These are phyloP conservation scores for Stereocaulon alpinum DNA, from an alignment of 495 filamentous ascomycete genomes.

Conservation along the genomic window DNA sequence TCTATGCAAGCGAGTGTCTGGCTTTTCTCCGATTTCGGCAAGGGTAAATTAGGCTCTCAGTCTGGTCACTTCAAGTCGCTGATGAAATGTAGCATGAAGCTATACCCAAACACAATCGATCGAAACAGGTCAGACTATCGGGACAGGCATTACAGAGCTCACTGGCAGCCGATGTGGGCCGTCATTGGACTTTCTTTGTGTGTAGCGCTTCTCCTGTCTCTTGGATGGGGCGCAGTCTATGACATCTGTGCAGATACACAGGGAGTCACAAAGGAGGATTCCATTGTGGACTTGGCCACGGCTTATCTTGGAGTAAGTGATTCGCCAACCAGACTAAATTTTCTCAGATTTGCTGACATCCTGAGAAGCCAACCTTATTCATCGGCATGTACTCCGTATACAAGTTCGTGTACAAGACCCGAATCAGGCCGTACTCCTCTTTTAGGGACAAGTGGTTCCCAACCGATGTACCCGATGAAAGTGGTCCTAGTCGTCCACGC, in stretches of 20 bases:
- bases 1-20: conserved; percentile 35
- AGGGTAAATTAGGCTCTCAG: conserved; percentile 22
- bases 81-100: conserved; percentile 13
- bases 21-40: conserved; percentile 35
- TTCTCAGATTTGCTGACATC: background rate
- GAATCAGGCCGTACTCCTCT: conserved; percentile 12
- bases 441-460: conserved; percentile 19
- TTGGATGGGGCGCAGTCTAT: conserved; percentile 26
- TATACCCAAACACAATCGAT: conserved; percentile 14
- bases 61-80: background rate
- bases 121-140: conserved; percentile 18
- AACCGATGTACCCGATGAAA: conserved; percentile 3
- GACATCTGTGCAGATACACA: conserved; percentile 14
- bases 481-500: background rate
- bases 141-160: conserved; percentile 24
- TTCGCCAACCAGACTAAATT: background rate
- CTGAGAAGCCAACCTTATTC: conserved; percentile 19
- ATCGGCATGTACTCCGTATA: conserved; percentile 17
- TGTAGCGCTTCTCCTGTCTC: conserved; percentile 19
- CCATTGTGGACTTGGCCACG: conserved; percentile 17
- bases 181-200: conserved; percentile 22
- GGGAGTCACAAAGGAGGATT: conserved; percentile 12
- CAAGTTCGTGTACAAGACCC: conserved; percentile 19
- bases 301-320: conserved; percentile 19
- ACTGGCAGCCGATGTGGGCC: conserved; percentile 28